A percentile compares a stretch with the other conserved stretches of the same genome.
phyloP scores from a whole-genome alignment of 2,329 filamentous ascomycete species.

The Calonectria naviculata region DNA sequence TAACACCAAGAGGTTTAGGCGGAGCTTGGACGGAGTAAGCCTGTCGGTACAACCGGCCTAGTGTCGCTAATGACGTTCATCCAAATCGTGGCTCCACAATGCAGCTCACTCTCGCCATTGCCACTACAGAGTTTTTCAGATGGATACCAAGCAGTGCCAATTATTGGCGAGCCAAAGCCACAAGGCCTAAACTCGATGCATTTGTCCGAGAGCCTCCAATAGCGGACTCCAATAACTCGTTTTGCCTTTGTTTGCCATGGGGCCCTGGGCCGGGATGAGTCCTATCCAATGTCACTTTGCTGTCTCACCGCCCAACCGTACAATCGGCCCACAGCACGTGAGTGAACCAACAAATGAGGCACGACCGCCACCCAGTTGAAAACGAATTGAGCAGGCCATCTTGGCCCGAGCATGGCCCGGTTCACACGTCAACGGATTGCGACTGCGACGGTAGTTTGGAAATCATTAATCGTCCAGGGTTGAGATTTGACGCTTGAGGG shows the following conservation, averaged over 20 bases:
- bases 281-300: neutral
- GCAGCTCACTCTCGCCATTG: neutral
- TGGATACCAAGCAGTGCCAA: neutral
- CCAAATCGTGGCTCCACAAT: neutral
- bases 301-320: neutral
- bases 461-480: neutral
- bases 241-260: neutral
- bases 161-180: neutral
- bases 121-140: neutral
- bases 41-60: neutral
- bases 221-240: neutral
- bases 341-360: neutral
- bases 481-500: neutral
- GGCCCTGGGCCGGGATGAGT: neutral
- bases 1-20: conserved; percentile 1
- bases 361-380: neutral
- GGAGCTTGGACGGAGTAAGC: conserved; percentile 1
- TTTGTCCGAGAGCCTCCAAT: neutral
- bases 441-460: neutral
- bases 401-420: neutral
- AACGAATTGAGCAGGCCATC: neutral
- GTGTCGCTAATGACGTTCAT: neutral
- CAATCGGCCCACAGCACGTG: neutral
- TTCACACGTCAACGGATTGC: neutral
- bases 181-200: neutral